phyloP scores from a whole-genome alignment of 805 yeast genomes.

The Deakozyma indianensis region DNA sequence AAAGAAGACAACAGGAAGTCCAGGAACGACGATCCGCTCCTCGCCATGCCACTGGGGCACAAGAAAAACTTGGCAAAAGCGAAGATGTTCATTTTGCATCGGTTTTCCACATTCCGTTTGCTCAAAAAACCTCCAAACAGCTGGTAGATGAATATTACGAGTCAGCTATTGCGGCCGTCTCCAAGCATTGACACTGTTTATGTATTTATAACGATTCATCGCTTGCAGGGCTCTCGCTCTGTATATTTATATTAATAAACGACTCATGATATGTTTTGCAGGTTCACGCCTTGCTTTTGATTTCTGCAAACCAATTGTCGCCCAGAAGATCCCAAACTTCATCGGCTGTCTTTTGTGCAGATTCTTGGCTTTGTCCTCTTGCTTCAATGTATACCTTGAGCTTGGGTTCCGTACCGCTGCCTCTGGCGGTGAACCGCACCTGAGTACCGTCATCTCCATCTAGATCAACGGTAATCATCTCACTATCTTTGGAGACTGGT shows the following conservation, averaged over 20 bases:
- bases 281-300: neutral
- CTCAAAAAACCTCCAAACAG: neutral
- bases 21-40: neutral
- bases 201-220: too few relatives aligned
- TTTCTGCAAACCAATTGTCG: conserved; percentile 50
- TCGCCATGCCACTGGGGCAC: neutral
- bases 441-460: conserved; percentile 17
- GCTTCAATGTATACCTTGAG: conserved; percentile 87
- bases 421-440: conserved; percentile 73
- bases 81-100: neutral
- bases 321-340: conserved; percentile 52
- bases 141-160: neutral
- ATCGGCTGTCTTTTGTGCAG: conserved; percentile 39
- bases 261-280: too few relatives aligned
- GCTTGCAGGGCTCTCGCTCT: too few relatives aligned
- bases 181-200: neutral
- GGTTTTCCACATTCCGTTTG: neutral
- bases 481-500: conserved; percentile 60
- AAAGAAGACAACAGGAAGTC: neutral
- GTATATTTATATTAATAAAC: too few relatives aligned
- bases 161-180: neutral
- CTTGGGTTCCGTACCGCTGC: conserved; percentile 96
- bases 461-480: conserved; percentile 70
- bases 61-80: neutral
- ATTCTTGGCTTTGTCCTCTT: conserved; percentile 28